Conservation (phyloP, 2,329 filamentous ascomycete species). For the Mycosphaerella sp. region DNA sequence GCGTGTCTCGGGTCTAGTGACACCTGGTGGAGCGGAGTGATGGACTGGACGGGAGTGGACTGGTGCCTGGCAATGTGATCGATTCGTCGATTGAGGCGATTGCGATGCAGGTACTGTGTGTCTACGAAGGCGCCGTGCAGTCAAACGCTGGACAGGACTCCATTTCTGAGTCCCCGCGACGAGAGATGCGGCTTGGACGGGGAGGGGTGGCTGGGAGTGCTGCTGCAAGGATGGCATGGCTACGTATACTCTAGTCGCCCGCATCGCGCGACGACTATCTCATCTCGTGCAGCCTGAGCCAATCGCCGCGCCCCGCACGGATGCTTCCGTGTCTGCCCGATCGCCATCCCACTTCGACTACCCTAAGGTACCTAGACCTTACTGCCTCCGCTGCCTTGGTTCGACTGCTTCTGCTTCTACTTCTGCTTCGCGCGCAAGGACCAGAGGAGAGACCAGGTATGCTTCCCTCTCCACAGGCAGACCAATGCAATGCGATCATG, state of each 20-base stretch:
- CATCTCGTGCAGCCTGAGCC: background rate
- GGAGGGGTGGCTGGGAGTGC: slow-evolving; percentile 8
- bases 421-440: too few relatives aligned
- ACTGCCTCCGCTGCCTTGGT: background rate
- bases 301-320: background rate
- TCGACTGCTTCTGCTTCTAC: background rate
- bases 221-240: background rate
- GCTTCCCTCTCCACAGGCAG: too few relatives aligned
- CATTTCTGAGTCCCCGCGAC: background rate
- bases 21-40: background rate
- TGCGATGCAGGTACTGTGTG: slow-evolving; percentile 3
- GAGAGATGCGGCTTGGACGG: slow-evolving; percentile 2
- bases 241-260: background rate
- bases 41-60: background rate
- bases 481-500: too few relatives aligned
- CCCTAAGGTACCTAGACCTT: too few relatives aligned
- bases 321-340: background rate
- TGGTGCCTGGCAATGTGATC: slow-evolving; percentile 1
- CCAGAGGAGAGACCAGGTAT: too few relatives aligned
- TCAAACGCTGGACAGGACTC: background rate
- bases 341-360: background rate
- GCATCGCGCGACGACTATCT: background rate
- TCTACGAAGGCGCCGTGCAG: background rate
- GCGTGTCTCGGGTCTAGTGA: slow-evolving; percentile 5
- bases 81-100: background rate